Percentiles rank a stretch among this genome's conserved stretches.
phyloP scores from a whole-genome alignment of 176 grass and related monocot genomes.

The Oryza officinalis region DNA sequence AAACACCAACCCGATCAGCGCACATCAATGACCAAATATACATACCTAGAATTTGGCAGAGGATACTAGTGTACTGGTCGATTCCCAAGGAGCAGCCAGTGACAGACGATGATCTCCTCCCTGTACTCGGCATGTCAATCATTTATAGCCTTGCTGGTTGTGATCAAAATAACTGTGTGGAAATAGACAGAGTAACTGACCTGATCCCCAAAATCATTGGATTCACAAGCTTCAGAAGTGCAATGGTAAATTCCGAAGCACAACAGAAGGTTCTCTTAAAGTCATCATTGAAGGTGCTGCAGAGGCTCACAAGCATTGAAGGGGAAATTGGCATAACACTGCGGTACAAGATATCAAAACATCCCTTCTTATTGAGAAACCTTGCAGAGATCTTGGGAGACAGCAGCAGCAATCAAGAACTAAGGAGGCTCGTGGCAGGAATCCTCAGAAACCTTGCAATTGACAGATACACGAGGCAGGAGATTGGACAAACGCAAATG shows the following conservation, averaged over 20 bases:
- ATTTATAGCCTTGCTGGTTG: neutral
- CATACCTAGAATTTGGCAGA: neutral
- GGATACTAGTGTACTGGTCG: neutral
- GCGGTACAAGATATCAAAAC: neutral
- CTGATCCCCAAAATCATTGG: constrained; percentile 21
- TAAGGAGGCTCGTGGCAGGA: neutral
- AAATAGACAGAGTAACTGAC: neutral
- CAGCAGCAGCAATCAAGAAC: neutral
- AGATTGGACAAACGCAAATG: neutral
- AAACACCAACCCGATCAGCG: neutral
- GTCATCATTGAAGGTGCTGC: neutral
- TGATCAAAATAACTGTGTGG: neutral
- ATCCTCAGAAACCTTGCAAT: constrained; percentile 13
- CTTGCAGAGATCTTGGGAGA: neutral
- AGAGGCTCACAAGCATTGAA: neutral
- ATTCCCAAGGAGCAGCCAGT: neutral
- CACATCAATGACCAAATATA: neutral
- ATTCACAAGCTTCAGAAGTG: neutral
- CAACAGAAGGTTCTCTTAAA: neutral
- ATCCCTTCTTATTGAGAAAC: constrained; percentile 17
- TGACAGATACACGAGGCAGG: neutral
- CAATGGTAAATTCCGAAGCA: neutral
- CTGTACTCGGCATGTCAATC: constrained; percentile 4
- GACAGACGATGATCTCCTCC: neutral
- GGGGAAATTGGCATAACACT: constrained; percentile 7